Conservation (phyloP, 306 rosid genomes). For the Lathyrus tuberosus region DNA sequence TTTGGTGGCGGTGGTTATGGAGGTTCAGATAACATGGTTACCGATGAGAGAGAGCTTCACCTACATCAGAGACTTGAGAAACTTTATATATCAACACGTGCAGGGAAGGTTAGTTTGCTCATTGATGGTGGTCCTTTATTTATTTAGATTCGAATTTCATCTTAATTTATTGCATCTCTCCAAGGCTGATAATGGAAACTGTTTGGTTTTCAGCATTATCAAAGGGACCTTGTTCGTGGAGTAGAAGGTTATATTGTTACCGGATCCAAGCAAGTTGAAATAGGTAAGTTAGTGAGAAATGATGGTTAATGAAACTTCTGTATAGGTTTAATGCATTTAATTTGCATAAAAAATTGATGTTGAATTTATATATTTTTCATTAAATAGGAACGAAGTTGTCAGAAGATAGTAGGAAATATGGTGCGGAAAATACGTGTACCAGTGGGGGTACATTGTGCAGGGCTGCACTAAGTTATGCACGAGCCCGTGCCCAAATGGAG, state of each 20-base stretch:
- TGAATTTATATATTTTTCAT: constrained; percentile 36
- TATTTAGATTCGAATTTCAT: constrained; percentile 18
- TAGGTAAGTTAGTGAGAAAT: constrained; percentile 65
- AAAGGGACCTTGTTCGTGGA: constrained; percentile 95
- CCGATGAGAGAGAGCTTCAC: constrained; percentile 73
- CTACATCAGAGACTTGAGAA: constrained; percentile 86
- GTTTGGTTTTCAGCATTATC: constrained; percentile 73
- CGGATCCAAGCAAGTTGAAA: constrained; percentile 96
- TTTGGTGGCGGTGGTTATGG: constrained; percentile 90
- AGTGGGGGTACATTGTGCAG: constrained; percentile 76
- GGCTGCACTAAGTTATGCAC: constrained; percentile 78
- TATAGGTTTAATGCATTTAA: constrained; percentile 11
- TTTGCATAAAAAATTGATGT: constrained; percentile 24
- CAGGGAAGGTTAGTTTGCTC: constrained; percentile 72
- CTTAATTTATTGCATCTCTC: not conserved
- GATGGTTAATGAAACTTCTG: constrained; percentile 34
- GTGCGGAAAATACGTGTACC: constrained; percentile 87
- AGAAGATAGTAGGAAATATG: constrained; percentile 95
- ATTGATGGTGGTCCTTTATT: constrained; percentile 20
- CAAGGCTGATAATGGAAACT: constrained; percentile 28
- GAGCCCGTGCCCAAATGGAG: constrained; percentile 91
- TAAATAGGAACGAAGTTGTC: constrained; percentile 85
- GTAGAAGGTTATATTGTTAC: constrained; percentile 92
- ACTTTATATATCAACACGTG: constrained; percentile 95
- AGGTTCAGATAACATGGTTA: constrained; percentile 75